Conservation (phyloP, 2,329 filamentous ascomycete genomes). For the Colletotrichum zoysiae region DNA sequence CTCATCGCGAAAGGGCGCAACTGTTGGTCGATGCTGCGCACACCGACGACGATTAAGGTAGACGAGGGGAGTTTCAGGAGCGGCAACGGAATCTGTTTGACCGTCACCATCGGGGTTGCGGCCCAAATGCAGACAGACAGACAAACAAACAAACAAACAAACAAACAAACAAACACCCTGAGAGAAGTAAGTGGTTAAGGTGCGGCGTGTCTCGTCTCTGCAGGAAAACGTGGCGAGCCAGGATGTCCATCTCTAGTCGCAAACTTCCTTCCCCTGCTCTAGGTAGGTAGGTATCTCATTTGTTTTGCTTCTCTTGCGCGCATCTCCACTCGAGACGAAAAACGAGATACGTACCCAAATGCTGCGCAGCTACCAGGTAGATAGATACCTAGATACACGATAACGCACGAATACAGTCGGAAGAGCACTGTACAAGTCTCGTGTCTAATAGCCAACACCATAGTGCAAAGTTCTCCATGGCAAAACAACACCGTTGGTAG, state of each 20-base stretch:
- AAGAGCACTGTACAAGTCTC: background rate
- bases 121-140: background rate
- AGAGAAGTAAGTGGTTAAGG: constrained; percentile 14
- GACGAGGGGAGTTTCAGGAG: background rate
- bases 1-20: constrained; percentile 5
- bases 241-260: constrained; percentile 8
- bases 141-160: background rate
- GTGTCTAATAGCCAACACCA: no score
- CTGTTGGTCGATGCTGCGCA: background rate
- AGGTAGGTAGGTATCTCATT: no score
- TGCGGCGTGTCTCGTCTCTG: background rate
- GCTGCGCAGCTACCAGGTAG: no score
- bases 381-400: no score
- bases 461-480: no score
- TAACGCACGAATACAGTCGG: background rate
- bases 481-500: no score
- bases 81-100: background rate
- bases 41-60: background rate
- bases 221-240: constrained; percentile 39
- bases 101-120: constrained; percentile 2
- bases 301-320: background rate
- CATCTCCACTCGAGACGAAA: background rate
- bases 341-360: background rate
- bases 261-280: background rate
- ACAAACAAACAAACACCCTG: background rate